Evolutionary conservation across 345 rosid genomes (phyloP), one percentile per base, ranked within the genome.

Genomic region (Microcos paniculata): DNA sequence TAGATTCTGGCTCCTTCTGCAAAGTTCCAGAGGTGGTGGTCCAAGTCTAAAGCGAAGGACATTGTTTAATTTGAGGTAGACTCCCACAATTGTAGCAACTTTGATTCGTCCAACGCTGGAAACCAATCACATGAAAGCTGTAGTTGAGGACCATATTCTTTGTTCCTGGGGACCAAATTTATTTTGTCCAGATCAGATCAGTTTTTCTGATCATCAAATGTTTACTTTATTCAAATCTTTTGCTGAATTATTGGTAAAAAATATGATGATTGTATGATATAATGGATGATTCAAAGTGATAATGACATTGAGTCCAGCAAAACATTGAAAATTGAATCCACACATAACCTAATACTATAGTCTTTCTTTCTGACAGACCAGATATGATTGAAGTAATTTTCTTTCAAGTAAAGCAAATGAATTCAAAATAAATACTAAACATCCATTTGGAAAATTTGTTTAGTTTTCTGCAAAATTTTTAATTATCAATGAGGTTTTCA

Each of bases 11-110:
- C 8, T 58, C 19, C 9, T 69, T 23, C 72, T 48, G 57, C 40
- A 64, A 45, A 43, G 59, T 63, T 71, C 68, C 30, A 11, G 62
- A 21, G 46, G 62, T 55, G 77, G 80, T 65, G 81, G 76, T 72
- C 76, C 67, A 59, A 28, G n/a, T 13, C 38, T 14, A 0, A 28
- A 59, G 38, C 14, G n/a, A 59, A 28, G 63, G 38, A 59, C 63
- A 59, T 59, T 6, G 63, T 28, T 59, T 59, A 10, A 33, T 4
- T 59, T 59, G n/a, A 59, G 38, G 38, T 59, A 9, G 45, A 62
- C 45, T 53, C 19, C 57, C 72, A 21, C 59, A 11, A 42, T 10
- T 19, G 14, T n/a, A 21, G 49, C 61, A 43, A 58, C 52, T 28
- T 45, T 65, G 73, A 57, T 53, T 71, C 65, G 10, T 63, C 45